phyloP scores from a whole-genome alignment of 768 basidiomycete species.

The Clitopilus passeckerianus region DNA sequence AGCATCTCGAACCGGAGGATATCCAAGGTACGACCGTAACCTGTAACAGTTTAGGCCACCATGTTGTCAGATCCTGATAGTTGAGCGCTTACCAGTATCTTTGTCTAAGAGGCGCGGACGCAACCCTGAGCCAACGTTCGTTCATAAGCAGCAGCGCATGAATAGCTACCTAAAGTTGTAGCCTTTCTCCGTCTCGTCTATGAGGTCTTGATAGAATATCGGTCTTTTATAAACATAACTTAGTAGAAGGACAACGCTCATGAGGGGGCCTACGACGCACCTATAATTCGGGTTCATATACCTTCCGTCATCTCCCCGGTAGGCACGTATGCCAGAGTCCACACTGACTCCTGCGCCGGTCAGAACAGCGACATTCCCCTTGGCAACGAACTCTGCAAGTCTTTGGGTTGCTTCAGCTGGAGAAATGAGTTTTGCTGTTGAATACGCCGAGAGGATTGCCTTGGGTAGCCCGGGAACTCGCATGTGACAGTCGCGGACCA shows the following conservation, averaged over 20 bases:
- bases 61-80: slow-evolving; percentile 14
- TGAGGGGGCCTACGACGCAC: slow-evolving; percentile 31
- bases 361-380: slow-evolving; percentile 69
- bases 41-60: slow-evolving; percentile 19
- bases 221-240: slow-evolving; percentile 33
- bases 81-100: slow-evolving; percentile 62
- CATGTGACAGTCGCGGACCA: slow-evolving; percentile 48
- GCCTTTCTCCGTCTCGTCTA: slow-evolving; percentile 67
- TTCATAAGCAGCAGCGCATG: neutral
- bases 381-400: slow-evolving; percentile 58
- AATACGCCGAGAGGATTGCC: slow-evolving; percentile 42
- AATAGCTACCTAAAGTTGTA: slow-evolving; percentile 59
- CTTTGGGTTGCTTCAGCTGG: slow-evolving; percentile 52
- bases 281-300: slow-evolving; percentile 91
- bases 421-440: slow-evolving; percentile 31
- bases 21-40: slow-evolving; percentile 81
- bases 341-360: slow-evolving; percentile 95
- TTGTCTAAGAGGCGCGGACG: slow-evolving; percentile 41
- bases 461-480: slow-evolving; percentile 74
- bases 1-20: slow-evolving; percentile 78
- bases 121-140: neutral
- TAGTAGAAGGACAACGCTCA: slow-evolving; percentile 1
- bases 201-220: slow-evolving; percentile 79
- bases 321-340: slow-evolving; percentile 94
- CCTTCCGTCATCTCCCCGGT: slow-evolving; percentile 79